Evolutionary conservation across 2,329 filamentous ascomycete species (phyloP).

Genomic region (Arachnomyces sp.): DNA sequence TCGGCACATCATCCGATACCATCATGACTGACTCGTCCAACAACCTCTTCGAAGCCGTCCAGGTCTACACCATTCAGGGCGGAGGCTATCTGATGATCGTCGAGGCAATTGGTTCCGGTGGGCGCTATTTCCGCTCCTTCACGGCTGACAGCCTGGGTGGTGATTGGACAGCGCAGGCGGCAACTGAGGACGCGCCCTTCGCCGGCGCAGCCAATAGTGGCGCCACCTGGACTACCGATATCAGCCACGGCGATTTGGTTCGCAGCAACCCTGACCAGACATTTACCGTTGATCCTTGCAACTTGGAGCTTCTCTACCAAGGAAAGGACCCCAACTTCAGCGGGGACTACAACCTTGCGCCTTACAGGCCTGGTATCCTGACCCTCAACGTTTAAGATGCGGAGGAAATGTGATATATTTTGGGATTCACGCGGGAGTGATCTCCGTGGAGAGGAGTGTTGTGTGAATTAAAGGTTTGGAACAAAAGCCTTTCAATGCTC

Average conservation of each 20-base stretch:
- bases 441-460: too few relatives aligned
- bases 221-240: slow-evolving; percentile 59
- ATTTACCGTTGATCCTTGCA: slow-evolving; percentile 56
- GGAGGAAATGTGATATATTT: too few relatives aligned
- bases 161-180: slow-evolving; percentile 52
- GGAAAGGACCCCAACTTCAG: slow-evolving; percentile 40
- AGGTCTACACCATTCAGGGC: slow-evolving; percentile 56
- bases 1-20: slow-evolving; percentile 45
- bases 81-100: slow-evolving; percentile 61
- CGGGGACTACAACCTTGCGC: slow-evolving; percentile 44
- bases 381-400: slow-evolving; percentile 35
- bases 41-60: slow-evolving; percentile 59
- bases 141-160: slow-evolving; percentile 52
- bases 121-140: slow-evolving; percentile 61
- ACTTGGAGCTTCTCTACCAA: slow-evolving; percentile 59
- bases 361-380: slow-evolving; percentile 50
- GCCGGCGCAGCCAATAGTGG: slow-evolving; percentile 61
- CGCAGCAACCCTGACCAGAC: slow-evolving; percentile 54
- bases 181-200: slow-evolving; percentile 52
- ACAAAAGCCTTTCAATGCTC: too few relatives aligned
- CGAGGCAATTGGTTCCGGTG: slow-evolving; percentile 50
- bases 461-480: too few relatives aligned
- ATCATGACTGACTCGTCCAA: slow-evolving; percentile 47
- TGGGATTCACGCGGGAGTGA: too few relatives aligned
- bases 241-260: slow-evolving; percentile 58